phyloP scores from a whole-genome alignment of 2,329 filamentous ascomycete genomes.

The Fusarium fujikuroi region DNA sequence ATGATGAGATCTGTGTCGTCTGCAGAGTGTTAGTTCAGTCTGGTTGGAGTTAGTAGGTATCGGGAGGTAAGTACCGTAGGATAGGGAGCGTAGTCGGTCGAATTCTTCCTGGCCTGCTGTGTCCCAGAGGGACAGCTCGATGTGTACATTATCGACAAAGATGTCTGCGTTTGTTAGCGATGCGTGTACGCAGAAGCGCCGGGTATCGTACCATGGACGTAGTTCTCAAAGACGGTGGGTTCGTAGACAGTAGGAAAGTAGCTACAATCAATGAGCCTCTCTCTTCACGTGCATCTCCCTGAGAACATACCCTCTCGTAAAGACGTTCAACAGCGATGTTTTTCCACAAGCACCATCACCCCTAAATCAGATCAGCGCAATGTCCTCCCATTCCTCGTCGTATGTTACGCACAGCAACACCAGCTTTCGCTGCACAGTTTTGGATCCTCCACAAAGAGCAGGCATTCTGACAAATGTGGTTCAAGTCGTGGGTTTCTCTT shows the following conservation, averaged over 20 bases:
- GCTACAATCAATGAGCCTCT: slow-evolving; percentile 56
- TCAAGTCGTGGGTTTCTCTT: slow-evolving; percentile 3
- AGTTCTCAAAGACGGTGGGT: slow-evolving; percentile 98
- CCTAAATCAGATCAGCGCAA: slow-evolving; percentile 57
- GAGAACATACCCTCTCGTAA: slow-evolving; percentile 85
- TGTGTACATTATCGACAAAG: slow-evolving; percentile 96
- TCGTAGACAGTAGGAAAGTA: slow-evolving; percentile 99
- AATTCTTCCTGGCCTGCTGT: slow-evolving; percentile 99
- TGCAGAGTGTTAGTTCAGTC: slow-evolving; percentile 36
- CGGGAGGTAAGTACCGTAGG: slow-evolving; percentile 74
- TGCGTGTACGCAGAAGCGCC: not conserved
- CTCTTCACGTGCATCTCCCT: not conserved
- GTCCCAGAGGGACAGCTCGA: slow-evolving; percentile 98
- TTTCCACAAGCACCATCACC: slow-evolving; percentile 97
- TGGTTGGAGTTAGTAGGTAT: not conserved
- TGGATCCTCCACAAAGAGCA: slow-evolving; percentile 73
- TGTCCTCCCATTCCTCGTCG: not conserved
- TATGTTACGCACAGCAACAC: slow-evolving; percentile 76
- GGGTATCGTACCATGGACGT: slow-evolving; percentile 82
- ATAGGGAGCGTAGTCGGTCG: slow-evolving; percentile 92
- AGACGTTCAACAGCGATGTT: slow-evolving; percentile 96
- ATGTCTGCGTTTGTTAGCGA: slow-evolving; percentile 72
- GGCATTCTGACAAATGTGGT: slow-evolving; percentile 35
- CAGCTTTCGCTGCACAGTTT: slow-evolving; percentile 95
- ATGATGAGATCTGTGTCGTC: slow-evolving; percentile 97